phyloP scores from a whole-genome alignment of 371 early-diverging fungal genomes.

The Mortierella sp. region DNA sequence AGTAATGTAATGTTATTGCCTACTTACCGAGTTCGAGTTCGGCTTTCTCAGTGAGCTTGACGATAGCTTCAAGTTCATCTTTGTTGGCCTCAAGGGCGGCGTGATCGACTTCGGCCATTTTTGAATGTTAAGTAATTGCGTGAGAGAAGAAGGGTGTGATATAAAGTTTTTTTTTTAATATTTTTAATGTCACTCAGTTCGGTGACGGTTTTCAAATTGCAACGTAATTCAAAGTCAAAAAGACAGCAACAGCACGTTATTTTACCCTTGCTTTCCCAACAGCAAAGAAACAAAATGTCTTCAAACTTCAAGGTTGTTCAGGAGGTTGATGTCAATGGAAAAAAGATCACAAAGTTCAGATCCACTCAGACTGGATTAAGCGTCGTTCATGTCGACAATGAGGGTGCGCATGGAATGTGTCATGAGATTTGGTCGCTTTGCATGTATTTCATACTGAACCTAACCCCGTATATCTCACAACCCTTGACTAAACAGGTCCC shows the following conservation, averaged over 20 bases:
- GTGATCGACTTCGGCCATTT: slow-evolving; percentile 61
- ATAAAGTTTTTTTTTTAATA: not conserved
- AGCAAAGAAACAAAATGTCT: slow-evolving; percentile 16
- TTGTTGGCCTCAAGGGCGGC: slow-evolving; percentile 55
- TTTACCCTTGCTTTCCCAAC: not conserved
- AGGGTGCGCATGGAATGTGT: slow-evolving; percentile 58
- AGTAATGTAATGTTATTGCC: not conserved
- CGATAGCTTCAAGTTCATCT: slow-evolving; percentile 50
- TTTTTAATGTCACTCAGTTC: not conserved
- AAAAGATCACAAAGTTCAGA: slow-evolving; percentile 66
- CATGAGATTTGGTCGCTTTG: not conserved
- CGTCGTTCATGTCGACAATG: slow-evolving; percentile 71
- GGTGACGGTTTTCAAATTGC: not conserved
- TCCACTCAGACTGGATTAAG: slow-evolving; percentile 70
- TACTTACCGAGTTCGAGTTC: slow-evolving; percentile 58
- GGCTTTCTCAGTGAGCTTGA: slow-evolving; percentile 53
- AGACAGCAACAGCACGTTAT: not conserved
- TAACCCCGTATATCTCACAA: not conserved
- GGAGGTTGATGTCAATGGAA: slow-evolving; percentile 44
- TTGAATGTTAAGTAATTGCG: slow-evolving; percentile 3
- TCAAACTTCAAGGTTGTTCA: slow-evolving; percentile 47
- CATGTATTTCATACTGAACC: not conserved
- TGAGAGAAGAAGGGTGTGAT: not conserved
- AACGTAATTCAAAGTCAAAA: not conserved
- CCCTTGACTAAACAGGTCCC: slow-evolving; percentile 59